Evolutionary conservation across 225 moss, liverwort and hornwort genomes (phyloP).

Genomic region (Straminergon stramineum): DNA sequence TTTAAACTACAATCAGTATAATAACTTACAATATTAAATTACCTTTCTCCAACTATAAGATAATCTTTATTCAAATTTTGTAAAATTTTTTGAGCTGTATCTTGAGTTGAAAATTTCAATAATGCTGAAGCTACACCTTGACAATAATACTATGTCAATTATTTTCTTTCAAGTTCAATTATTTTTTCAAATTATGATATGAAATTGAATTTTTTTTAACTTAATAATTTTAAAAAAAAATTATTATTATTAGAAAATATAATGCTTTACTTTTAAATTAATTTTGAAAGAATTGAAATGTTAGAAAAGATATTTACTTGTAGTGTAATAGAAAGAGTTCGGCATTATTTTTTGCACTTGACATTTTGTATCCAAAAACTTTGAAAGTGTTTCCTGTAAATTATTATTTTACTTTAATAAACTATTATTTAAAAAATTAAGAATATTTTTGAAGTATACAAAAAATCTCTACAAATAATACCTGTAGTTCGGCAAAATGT

Average conservation of each 20-base stretch:
- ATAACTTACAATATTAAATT: neutral
- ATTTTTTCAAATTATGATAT: no score
- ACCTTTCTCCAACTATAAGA: constrained; percentile 23
- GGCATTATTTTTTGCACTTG: constrained; percentile 13
- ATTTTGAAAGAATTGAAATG: neutral
- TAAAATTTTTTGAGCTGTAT: constrained; percentile 7
- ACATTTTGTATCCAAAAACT: constrained; percentile 14
- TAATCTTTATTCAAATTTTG: neutral
- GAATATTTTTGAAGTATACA: neutral
- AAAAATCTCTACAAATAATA: neutral
- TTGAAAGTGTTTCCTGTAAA: constrained; percentile 6
- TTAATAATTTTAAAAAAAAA: neutral
- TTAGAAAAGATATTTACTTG: neutral
- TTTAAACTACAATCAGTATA: accelerated
- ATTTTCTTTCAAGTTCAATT: neutral
- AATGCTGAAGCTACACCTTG: neutral
- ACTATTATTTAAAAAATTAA: no score
- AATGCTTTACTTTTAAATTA: no score
- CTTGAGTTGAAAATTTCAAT: neutral
- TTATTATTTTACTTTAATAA: neutral
- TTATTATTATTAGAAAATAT: no score
- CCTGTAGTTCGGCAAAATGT: constrained; percentile 10
- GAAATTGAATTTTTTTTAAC: neutral
- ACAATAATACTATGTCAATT: neutral
- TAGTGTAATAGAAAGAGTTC: neutral